Percentiles rank a stretch among this genome's conserved stretches.
phyloP scores from a whole-genome alignment of 768 basidiomycete species.

The Atractiella rhizophila region DNA sequence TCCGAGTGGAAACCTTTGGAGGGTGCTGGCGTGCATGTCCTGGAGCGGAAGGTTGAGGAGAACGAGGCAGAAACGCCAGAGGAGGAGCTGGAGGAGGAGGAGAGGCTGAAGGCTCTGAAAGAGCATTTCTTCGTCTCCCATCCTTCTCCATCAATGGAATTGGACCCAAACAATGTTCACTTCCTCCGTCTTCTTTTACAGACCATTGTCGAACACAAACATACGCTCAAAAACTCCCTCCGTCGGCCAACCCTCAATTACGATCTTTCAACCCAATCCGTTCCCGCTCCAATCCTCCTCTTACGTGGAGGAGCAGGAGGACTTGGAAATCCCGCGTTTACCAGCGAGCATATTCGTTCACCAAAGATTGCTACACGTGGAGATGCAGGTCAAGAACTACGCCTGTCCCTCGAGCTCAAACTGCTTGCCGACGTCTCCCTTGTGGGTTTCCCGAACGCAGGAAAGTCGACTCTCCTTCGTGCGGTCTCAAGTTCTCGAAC shows the following conservation, averaged over 20 bases:
- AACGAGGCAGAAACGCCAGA: constrained; percentile 38
- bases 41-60: constrained; percentile 44
- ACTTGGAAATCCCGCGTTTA: constrained; percentile 67
- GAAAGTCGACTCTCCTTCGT: constrained; percentile 59
- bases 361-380: constrained; percentile 72
- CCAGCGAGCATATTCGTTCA: constrained; percentile 37
- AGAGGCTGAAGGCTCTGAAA: background rate
- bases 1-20: constrained; percentile 30
- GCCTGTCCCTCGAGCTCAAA: constrained; percentile 75
- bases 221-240: too few species aligned
- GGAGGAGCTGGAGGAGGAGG: constrained; percentile 24
- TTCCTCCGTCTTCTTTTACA: too few species aligned
- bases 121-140: background rate
- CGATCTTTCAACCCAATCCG: constrained; percentile 1
- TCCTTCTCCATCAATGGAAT: constrained; percentile 2
- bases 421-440: constrained; percentile 81
- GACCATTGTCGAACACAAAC: too few species aligned
- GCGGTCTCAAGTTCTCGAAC: constrained; percentile 68
- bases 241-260: constrained; percentile 4
- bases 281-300: constrained; percentile 11
- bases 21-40: too few species aligned
- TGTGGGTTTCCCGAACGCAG: constrained; percentile 88
- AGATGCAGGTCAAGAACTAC: constrained; percentile 44
- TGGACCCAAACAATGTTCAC: constrained; percentile 11
- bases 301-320: constrained; percentile 48